These are phyloP conservation scores for Solanum gandarillasii DNA, from an alignment of 257 asterid species.

Conservation along the genomic window DNA sequence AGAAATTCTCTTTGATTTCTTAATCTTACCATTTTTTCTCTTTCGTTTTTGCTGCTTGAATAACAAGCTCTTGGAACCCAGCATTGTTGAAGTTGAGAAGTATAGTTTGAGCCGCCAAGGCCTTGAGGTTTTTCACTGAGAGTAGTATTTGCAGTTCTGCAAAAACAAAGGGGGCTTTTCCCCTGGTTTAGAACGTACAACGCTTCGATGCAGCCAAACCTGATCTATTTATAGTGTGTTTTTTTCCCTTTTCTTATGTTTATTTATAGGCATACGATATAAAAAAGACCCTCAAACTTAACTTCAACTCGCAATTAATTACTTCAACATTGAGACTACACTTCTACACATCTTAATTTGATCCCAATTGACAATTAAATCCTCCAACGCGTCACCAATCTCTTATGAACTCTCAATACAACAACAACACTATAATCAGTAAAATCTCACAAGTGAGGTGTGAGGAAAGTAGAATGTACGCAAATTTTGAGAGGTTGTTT, in stretches of 20 bases:
- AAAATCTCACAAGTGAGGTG: neutral
- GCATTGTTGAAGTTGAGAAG: constrained; percentile 23
- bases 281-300: neutral
- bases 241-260: neutral
- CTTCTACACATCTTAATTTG: neutral
- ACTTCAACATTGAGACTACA: neutral
- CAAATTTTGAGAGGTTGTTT: no score
- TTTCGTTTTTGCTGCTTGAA: constrained; percentile 20
- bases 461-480: rapidly evolving
- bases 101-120: neutral
- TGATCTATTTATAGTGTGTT: neutral
- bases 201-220: neutral
- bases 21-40: constrained; percentile 18
- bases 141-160: neutral
- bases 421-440: no score
- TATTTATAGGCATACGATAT: no score
- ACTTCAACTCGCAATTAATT: neutral
- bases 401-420: no score
- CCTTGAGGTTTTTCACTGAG: neutral
- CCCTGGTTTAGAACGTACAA: neutral
- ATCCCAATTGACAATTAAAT: neutral
- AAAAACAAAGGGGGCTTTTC: no score
- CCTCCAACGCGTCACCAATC: no score
- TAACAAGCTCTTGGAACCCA: constrained; percentile 27
- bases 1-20: constrained; percentile 11